These are phyloP conservation scores for Cytidiella melzeri DNA, from an alignment of 768 basidiomycete species.

Conservation along the genomic window DNA sequence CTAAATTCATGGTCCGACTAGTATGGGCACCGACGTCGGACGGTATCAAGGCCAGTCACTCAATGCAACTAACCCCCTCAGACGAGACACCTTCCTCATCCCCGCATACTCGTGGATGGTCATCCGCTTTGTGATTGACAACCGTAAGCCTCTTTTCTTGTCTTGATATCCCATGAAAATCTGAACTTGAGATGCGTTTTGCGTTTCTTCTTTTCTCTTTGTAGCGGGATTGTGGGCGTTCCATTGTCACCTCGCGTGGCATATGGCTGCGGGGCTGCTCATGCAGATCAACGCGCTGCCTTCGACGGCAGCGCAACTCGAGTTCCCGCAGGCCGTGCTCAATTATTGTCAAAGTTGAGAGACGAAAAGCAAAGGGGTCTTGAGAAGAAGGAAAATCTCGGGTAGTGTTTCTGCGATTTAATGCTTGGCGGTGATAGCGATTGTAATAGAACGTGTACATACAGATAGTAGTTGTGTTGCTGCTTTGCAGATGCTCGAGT, in stretches of 20 bases:
- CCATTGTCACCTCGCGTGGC: constrained; percentile 29
- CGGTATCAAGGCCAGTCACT: constrained; percentile 26
- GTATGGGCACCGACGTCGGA: constrained; percentile 32
- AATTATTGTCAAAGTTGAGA: constrained; percentile 30
- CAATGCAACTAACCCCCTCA: constrained; percentile 29
- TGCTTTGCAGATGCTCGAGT: too few species aligned
- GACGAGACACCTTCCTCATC: constrained; percentile 36
- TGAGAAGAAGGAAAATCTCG: too few species aligned
- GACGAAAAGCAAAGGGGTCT: too few species aligned
- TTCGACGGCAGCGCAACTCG: constrained; percentile 26
- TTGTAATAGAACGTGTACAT: too few species aligned
- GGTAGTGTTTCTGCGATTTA: too few species aligned
- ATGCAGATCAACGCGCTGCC: constrained; percentile 36
- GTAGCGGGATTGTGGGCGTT: constrained; percentile 37
- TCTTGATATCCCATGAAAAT: too few species aligned
- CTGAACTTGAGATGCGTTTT: constrained; percentile 1
- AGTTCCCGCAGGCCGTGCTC: constrained; percentile 28
- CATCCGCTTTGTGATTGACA: constrained; percentile 38
- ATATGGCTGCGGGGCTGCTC: constrained; percentile 30
- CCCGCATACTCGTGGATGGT: constrained; percentile 32
- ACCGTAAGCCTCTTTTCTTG: constrained; percentile 15
- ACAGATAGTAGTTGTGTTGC: too few species aligned
- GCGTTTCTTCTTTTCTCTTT: not conserved
- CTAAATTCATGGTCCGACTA: constrained; percentile 20
- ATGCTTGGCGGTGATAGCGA: too few species aligned